A percentile compares a stretch with the other conserved stretches of the same genome.
These are phyloP conservation scores for Ganoderma meredithae DNA, from an alignment of 1,284 basidiomycete genomes.

Conservation along the genomic window DNA sequence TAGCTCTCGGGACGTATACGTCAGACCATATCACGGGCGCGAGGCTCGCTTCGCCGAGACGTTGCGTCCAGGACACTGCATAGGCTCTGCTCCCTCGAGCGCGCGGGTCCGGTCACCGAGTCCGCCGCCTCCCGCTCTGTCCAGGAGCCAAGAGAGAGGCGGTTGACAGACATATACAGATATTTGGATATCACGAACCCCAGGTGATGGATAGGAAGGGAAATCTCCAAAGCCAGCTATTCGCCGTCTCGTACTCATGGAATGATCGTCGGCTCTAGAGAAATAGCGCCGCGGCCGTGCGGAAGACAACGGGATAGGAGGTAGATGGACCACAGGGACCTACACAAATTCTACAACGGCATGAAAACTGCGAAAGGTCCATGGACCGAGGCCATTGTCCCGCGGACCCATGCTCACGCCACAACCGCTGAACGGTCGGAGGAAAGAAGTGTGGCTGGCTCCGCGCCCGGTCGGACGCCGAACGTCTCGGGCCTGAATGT, in stretches of 20 bases:
- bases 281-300: not conserved
- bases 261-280: not conserved
- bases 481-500: not conserved
- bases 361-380: not conserved
- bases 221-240: not conserved
- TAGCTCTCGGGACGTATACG: not conserved
- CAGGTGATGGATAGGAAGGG: not conserved
- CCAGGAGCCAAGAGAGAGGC: not conserved
- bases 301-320: not conserved
- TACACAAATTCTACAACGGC: not conserved
- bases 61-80: not conserved
- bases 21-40: not conserved
- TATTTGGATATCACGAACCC: not conserved
- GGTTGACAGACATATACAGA: not conserved
- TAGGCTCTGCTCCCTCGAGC: not conserved
- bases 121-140: not conserved
- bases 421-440: not conserved
- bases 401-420: constrained; percentile 1
- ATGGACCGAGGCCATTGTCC: constrained; percentile 6
- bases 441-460: constrained; percentile 6
- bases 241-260: not conserved
- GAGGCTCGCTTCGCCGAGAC: constrained; percentile 9
- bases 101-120: not conserved
- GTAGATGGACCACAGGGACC: not conserved
- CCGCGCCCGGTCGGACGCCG: constrained; percentile 10